These are phyloP conservation scores for Boehmeria nivea DNA, from an alignment of 306 rosid species.

Conservation along the genomic window DNA sequence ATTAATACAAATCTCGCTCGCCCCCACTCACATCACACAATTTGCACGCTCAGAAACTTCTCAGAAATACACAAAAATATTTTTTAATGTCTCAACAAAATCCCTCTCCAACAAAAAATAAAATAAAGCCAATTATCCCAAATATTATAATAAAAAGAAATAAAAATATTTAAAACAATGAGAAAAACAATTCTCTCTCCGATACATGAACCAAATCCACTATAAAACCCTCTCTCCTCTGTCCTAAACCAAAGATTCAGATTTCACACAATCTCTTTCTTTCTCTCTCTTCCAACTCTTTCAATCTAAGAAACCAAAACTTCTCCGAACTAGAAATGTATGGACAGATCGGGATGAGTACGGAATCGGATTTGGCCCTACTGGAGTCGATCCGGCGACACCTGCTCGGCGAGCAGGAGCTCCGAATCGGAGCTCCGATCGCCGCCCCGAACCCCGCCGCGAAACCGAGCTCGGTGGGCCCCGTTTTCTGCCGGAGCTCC, in stretches of 20 bases:
- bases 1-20: slow-evolving; percentile 19
- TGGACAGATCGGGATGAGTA: slow-evolving; percentile 12
- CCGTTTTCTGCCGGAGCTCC: slow-evolving; percentile 48
- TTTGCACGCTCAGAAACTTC: slow-evolving; percentile 34
- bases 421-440: slow-evolving; percentile 20
- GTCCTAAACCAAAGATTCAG: slow-evolving; percentile 5
- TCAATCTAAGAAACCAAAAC: too few relatives aligned
- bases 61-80: neutral
- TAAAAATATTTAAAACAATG: neutral
- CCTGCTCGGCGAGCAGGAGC: slow-evolving; percentile 53
- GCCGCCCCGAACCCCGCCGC: slow-evolving; percentile 7
- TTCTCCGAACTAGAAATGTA: slow-evolving; percentile 19
- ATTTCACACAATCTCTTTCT: neutral
- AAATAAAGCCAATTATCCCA: neutral
- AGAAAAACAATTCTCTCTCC: neutral
- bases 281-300: neutral
- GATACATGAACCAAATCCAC: slow-evolving; percentile 51
- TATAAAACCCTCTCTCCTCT: slow-evolving; percentile 32
- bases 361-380: slow-evolving; percentile 34
- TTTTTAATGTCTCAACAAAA: too few relatives aligned
- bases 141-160: neutral
- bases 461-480: too few relatives aligned
- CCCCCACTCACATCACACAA: slow-evolving; percentile 17
- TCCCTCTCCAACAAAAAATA: neutral
- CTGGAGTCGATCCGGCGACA: slow-evolving; percentile 63